phyloP scores from a whole-genome alignment of 176 grass and related monocot genomes.

The Oryza glumipatula region DNA sequence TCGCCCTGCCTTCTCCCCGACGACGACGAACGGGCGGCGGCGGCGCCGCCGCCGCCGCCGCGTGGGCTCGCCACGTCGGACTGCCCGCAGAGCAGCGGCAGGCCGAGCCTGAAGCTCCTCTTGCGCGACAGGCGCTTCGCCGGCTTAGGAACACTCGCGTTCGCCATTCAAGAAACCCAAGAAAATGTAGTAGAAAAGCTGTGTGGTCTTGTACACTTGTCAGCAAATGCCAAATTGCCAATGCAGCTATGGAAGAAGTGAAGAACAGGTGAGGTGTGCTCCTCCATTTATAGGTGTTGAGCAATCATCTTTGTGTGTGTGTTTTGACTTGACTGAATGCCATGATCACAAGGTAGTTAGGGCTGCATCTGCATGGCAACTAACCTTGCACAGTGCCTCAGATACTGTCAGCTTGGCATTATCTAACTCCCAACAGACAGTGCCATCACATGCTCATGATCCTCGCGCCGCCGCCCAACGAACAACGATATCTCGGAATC shows the following conservation, averaged over 20 bases:
- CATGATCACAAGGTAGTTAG: conserved; percentile 39
- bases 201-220: not conserved
- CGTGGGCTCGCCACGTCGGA: conserved; percentile 40
- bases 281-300: conserved; percentile 37
- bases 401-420: conserved; percentile 61
- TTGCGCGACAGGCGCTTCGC: conserved; percentile 53
- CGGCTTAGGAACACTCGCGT: conserved; percentile 38
- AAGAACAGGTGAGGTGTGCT: not conserved
- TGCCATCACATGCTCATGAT: conserved; percentile 58
- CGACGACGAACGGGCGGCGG: conserved; percentile 10
- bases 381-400: conserved; percentile 23
- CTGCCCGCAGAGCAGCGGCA: conserved; percentile 59
- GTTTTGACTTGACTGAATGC: conserved; percentile 39
- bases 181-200: not conserved
- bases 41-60: not conserved
- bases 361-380: conserved; percentile 30
- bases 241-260: conserved; percentile 29
- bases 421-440: conserved; percentile 57
- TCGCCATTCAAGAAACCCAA: conserved; percentile 41
- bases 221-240: conserved; percentile 9
- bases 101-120: conserved; percentile 61
- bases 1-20: conserved; percentile 48
- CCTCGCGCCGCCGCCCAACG: conserved; percentile 59
- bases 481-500: conserved; percentile 56
- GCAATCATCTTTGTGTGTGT: conserved; percentile 38